Percentiles rank a stretch among this genome's conserved stretches.
These are phyloP conservation scores for Herpomyces periplanetae DNA, from an alignment of 2,329 filamentous ascomycete species.

Conservation along the genomic window DNA sequence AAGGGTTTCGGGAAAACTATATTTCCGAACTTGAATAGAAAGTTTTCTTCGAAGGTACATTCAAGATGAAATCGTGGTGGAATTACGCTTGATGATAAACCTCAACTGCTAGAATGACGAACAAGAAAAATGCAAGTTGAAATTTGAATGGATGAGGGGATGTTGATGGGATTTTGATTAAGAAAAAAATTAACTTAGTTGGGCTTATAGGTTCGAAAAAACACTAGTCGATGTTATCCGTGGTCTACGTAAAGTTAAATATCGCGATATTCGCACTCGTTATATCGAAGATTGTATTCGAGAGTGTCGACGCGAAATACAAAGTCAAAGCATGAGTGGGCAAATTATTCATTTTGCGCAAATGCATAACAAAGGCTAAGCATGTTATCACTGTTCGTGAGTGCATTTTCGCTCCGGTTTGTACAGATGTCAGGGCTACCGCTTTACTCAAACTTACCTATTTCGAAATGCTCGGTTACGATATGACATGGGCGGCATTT, in stretches of 20 bases:
- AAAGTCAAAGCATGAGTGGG: constrained; percentile 57
- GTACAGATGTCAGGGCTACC: constrained; percentile 87
- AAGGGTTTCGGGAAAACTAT: no score
- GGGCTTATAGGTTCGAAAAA: constrained; percentile 65
- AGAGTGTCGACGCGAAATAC: constrained; percentile 79
- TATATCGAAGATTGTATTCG: constrained; percentile 75
- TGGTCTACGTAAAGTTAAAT: constrained; percentile 76
- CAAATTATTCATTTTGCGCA: no score
- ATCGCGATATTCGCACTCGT: constrained; percentile 60
- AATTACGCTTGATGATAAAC: no score
- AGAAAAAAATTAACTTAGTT: constrained; percentile 6
- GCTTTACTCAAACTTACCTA: constrained; percentile 84
- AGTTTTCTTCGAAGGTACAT: no score
- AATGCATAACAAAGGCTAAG: no score
- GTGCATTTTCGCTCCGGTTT: no score
- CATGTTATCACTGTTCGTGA: no score
- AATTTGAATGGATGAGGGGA: no score
- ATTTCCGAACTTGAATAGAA: no score
- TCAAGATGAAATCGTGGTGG: no score
- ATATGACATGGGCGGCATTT: constrained; percentile 98
- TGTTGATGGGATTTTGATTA: not conserved
- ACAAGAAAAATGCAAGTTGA: no score
- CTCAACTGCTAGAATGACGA: no score
- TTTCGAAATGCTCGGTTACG: constrained; percentile 91
- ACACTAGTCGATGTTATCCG: constrained; percentile 94